Conservation (phyloP, 75 land plant genomes). For the Larix kaempferi region DNA sequence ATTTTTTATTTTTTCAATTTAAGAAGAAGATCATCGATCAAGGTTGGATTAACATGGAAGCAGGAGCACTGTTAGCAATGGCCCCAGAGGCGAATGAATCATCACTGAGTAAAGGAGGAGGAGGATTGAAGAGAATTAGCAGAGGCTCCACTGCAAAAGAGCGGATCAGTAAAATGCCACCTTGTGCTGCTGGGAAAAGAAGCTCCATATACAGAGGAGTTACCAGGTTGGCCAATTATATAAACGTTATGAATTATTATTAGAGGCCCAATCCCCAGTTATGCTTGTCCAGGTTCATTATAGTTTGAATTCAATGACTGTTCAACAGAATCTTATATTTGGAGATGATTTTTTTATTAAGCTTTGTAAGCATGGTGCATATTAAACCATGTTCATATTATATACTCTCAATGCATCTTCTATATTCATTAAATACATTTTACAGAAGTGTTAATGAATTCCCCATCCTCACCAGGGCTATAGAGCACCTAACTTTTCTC, state of each 20-base stretch:
- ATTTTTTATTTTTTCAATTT: neutral
- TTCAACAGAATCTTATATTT: neutral
- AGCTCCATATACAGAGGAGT: constrained; percentile 98
- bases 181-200: constrained; percentile 89
- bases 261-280: neutral
- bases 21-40: neutral
- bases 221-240: constrained; percentile 49
- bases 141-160: constrained; percentile 93
- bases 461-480: too few relatives aligned
- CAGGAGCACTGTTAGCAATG: constrained; percentile 3
- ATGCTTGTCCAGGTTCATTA: neutral
- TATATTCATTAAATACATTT: too few relatives aligned
- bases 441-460: too few relatives aligned
- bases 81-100: neutral
- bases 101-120: neutral
- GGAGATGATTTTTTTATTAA: neutral
- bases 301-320: neutral
- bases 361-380: neutral
- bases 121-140: constrained; percentile 54
- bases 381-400: neutral
- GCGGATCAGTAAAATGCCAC: constrained; percentile 96
- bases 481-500: too few relatives aligned
- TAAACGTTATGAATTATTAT: neutral
- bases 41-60: constrained; percentile 2
- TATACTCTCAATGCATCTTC: too few relatives aligned